Percentiles rank a stretch among this genome's conserved stretches.
Conservation (phyloP, 495 filamentous ascomycete species). For the Xeromyces bisporus region DNA sequence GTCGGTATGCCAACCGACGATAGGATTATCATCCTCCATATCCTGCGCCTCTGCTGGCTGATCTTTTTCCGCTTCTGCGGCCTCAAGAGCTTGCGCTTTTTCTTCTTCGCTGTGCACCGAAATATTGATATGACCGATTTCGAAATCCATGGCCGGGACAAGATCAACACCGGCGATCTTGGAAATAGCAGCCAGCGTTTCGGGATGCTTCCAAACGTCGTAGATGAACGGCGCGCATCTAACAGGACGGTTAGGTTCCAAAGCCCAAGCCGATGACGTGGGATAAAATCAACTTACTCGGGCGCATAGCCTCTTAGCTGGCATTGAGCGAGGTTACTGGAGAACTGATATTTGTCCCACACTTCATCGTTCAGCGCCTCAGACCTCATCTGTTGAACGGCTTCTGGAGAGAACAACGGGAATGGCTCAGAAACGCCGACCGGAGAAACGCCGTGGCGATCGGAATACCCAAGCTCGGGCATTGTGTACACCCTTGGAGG, state of each 20-base stretch:
- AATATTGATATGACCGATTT: slow-evolving; percentile 60
- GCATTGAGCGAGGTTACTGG: slow-evolving; percentile 46
- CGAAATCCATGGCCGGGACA: slow-evolving; percentile 52
- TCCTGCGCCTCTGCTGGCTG: slow-evolving; percentile 26
- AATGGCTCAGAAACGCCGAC: slow-evolving; percentile 60
- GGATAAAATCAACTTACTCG: slow-evolving; percentile 31
- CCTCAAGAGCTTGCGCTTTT: slow-evolving; percentile 28
- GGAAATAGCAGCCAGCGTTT: slow-evolving; percentile 46
- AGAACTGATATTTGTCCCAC: slow-evolving; percentile 45
- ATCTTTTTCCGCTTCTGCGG: slow-evolving; percentile 18
- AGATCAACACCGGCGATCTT: slow-evolving; percentile 60
- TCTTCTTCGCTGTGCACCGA: slow-evolving; percentile 40
- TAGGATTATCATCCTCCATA: slow-evolving; percentile 45
- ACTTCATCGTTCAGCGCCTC: slow-evolving; percentile 50
- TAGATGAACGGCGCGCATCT: slow-evolving; percentile 50
- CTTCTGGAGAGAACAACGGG: slow-evolving; percentile 50
- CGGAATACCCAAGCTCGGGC: slow-evolving; percentile 39
- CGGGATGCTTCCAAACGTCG: slow-evolving; percentile 51
- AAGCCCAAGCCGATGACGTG: neutral
- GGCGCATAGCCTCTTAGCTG: slow-evolving; percentile 52
- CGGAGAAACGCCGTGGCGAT: slow-evolving; percentile 42
- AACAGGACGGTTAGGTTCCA: slow-evolving; percentile 6
- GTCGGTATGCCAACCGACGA: slow-evolving; percentile 59
- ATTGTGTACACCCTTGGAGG: slow-evolving; percentile 39
- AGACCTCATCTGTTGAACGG: slow-evolving; percentile 44